A percentile compares a stretch with the other conserved stretches of the same genome.
These are phyloP conservation scores for Globisporangium recalcitrans DNA, from an alignment of 352 stramenopile genomes.

Conservation along the genomic window DNA sequence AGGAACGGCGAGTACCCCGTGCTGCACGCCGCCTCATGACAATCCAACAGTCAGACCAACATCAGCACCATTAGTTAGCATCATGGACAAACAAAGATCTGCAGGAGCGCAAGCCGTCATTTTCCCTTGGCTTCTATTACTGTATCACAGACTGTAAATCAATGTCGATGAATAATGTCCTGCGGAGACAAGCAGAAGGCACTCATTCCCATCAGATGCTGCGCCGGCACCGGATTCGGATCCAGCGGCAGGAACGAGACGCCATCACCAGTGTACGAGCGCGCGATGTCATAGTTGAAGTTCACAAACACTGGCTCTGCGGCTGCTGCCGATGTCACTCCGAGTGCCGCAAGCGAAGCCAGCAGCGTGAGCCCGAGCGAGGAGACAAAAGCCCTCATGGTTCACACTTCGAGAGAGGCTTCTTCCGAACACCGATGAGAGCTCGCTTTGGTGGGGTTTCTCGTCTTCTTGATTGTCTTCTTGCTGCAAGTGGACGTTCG, in stretches of 20 bases:
- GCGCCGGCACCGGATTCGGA: neutral
- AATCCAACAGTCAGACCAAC: neutral
- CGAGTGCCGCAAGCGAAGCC: neutral
- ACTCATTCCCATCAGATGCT: conserved; percentile 7
- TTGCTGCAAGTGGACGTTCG: neutral
- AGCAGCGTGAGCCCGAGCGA: neutral
- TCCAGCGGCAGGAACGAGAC: conserved; percentile 13
- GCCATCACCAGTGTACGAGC: conserved; percentile 7
- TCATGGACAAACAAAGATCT: neutral
- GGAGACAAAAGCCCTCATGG: conserved; percentile 3
- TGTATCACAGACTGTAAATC: no score
- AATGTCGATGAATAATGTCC: no score
- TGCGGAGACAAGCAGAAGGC: no score
- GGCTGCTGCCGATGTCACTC: neutral
- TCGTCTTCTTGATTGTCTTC: neutral
- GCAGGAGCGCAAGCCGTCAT: neutral
- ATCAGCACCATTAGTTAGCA: neutral
- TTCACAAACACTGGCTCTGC: conserved; percentile 2
- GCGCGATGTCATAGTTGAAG: conserved; percentile 14
- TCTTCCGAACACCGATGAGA: neutral
- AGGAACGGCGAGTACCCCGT: conserved; percentile 88
- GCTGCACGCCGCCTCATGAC: conserved; percentile 74
- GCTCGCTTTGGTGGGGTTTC: neutral
- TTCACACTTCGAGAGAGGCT: neutral
- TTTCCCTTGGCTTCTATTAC: no score